These are phyloP conservation scores for Pneumocystis sp. DNA, from an alignment of 1,139 yeast genomes.

Conservation along the genomic window DNA sequence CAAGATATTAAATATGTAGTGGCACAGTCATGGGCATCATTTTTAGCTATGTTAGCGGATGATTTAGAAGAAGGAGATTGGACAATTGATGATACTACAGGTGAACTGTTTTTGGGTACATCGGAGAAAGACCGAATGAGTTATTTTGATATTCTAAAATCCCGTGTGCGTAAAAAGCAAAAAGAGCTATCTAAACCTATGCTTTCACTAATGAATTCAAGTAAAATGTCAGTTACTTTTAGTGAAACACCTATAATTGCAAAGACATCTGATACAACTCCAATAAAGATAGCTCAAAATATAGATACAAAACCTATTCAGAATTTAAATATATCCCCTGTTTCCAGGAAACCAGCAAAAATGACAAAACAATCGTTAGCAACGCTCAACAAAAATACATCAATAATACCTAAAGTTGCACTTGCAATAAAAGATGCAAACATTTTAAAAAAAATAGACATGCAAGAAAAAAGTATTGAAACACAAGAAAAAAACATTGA, in stretches of 20 bases:
- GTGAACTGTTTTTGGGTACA: constrained; percentile 2
- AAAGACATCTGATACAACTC: not conserved
- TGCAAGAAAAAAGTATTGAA: not conserved
- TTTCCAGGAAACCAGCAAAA: not conserved
- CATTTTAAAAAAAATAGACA: not conserved
- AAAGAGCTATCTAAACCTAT: not conserved
- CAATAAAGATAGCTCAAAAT: not conserved
- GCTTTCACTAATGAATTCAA: not conserved
- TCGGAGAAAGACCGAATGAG: not conserved
- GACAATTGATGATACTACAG: constrained; percentile 39
- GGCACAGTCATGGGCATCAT: constrained; percentile 77
- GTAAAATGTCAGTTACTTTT: not conserved
- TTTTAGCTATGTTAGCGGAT: constrained; percentile 62
- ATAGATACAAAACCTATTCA: not conserved
- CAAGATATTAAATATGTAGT: constrained; percentile 68
- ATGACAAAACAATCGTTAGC: not conserved
- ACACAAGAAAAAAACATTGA: not conserved
- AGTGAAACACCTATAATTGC: not conserved
- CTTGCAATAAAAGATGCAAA: not conserved
- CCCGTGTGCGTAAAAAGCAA: not conserved
- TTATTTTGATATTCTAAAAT: not conserved
- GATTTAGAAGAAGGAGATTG: constrained; percentile 70
- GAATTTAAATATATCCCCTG: not conserved
- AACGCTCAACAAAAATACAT: not conserved
- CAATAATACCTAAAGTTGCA: not conserved